Evolutionary conservation across 1,139 yeast species (phyloP).

Genomic region (Taiozyma onychis): DNA sequence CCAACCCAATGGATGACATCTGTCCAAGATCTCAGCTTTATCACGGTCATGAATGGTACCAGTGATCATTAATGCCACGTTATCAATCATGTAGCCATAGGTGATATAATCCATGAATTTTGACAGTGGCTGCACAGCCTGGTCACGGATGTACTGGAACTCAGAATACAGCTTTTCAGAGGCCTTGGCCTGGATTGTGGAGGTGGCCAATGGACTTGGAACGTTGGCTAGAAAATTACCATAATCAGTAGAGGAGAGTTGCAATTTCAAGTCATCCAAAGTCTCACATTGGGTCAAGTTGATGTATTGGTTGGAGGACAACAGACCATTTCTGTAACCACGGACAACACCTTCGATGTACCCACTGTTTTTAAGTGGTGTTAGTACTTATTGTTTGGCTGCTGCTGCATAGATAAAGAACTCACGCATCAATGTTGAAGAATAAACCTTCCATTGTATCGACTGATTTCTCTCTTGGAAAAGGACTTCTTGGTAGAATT

Average conservation of each 20-base stretch:
- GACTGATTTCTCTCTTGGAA: not conserved
- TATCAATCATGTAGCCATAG: constrained; percentile 97
- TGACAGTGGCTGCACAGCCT: constrained; percentile 74
- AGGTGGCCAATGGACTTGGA: constrained; percentile 76
- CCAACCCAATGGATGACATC: constrained; percentile 98
- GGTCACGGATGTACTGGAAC: constrained; percentile 78
- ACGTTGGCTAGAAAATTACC: constrained; percentile 84
- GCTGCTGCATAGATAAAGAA: constrained; percentile 2
- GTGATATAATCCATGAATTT: constrained; percentile 87
- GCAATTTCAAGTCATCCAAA: constrained; percentile 88
- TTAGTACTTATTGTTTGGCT: constrained; percentile 1
- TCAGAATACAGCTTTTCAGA: constrained; percentile 72
- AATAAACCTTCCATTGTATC: constrained; percentile 71
- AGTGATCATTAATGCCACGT: constrained; percentile 91
- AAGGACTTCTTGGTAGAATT: not conserved
- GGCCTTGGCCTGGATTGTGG: constrained; percentile 75
- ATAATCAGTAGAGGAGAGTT: constrained; percentile 92
- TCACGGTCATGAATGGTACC: constrained; percentile 97
- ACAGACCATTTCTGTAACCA: constrained; percentile 84
- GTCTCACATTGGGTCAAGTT: constrained; percentile 95
- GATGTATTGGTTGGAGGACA: constrained; percentile 73
- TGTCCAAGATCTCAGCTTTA: constrained; percentile 73
- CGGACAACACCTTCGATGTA: constrained; percentile 92
- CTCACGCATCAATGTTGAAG: constrained; percentile 70
- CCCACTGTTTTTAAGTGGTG: constrained; percentile 41